phyloP scores from a whole-genome alignment of 179 eudicot species.

The Beta macrorhiza region DNA sequence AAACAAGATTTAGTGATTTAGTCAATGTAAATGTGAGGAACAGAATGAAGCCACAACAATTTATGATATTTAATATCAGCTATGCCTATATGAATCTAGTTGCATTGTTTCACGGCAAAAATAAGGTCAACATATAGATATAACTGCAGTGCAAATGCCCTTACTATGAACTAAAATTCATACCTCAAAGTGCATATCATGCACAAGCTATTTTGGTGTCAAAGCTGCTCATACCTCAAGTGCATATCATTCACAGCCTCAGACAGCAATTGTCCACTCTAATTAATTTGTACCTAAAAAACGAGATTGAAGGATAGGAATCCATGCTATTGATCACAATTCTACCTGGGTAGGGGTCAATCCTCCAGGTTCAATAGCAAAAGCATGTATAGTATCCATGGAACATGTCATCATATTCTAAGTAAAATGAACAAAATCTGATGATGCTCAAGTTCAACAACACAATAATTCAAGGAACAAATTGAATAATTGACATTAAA shows the following conservation, averaged over 20 bases:
- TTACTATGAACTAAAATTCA: not conserved
- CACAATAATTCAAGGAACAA: too few species aligned
- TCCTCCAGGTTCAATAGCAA: slow-evolving; percentile 71
- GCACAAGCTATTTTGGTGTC: slow-evolving; percentile 96
- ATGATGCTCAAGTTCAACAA: too few species aligned
- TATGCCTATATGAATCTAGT: not conserved
- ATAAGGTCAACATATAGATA: not conserved
- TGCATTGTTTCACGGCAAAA: not conserved
- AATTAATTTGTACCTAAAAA: slow-evolving; percentile 76
- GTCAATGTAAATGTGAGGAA: too few species aligned
- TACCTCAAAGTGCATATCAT: slow-evolving; percentile 54
- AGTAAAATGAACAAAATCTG: too few species aligned
- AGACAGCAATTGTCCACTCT: slow-evolving; percentile 43
- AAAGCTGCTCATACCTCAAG: slow-evolving; percentile 82
- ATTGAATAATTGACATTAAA: too few species aligned
- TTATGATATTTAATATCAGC: not conserved
- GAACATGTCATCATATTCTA: too few species aligned
- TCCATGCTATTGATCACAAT: slow-evolving; percentile 41
- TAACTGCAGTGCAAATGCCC: not conserved
- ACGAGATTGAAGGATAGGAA: slow-evolving; percentile 65
- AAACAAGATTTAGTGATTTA: too few species aligned
- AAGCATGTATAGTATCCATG: slow-evolving; percentile 77
- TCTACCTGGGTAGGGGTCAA: slow-evolving; percentile 71
- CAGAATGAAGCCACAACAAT: not conserved
- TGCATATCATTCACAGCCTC: slow-evolving; percentile 32